These are phyloP conservation scores for Przewalskia tangutica DNA, from an alignment of 257 asterid genomes.

Conservation along the genomic window DNA sequence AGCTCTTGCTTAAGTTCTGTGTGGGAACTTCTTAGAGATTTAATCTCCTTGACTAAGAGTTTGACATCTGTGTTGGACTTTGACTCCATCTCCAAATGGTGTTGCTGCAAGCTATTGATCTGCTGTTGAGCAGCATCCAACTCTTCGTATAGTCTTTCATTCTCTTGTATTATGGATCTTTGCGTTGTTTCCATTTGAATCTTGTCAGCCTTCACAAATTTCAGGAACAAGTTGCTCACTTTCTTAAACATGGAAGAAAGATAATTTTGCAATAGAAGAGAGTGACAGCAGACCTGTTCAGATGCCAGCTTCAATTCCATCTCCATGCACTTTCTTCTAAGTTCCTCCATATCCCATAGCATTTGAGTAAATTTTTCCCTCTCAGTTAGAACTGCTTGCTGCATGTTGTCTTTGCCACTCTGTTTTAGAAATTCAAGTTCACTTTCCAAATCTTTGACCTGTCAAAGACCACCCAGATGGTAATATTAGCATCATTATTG, in stretches of 20 bases:
- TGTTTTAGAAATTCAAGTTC: constrained; percentile 39
- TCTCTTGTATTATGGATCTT: constrained; percentile 26
- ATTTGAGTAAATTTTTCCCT: constrained; percentile 45
- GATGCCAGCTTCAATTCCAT: constrained; percentile 39
- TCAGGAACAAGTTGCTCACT: constrained; percentile 2
- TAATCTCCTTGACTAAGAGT: constrained; percentile 53
- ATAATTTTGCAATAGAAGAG: constrained; percentile 3
- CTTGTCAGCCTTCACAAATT: constrained; percentile 33
- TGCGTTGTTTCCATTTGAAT: constrained; percentile 25
- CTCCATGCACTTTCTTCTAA: constrained; percentile 41
- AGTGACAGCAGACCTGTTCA: constrained; percentile 38
- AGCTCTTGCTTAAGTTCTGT: constrained; percentile 46
- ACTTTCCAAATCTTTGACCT: constrained; percentile 59
- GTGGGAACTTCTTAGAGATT: constrained; percentile 50
- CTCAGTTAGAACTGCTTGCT: constrained; percentile 41
- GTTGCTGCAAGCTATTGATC: constrained; percentile 35
- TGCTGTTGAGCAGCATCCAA: constrained; percentile 41
- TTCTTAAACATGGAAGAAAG: background rate
- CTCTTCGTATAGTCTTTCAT: constrained; percentile 34
- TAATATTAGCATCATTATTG: background rate
- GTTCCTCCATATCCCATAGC: constrained; percentile 71
- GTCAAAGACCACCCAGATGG: constrained; percentile 6
- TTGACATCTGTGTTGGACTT: constrained; percentile 43
- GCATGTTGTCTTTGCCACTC: constrained; percentile 44
- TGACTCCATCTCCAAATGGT: constrained; percentile 30